phyloP scores from a whole-genome alignment of 2,329 filamentous ascomycete species.

The Ceratocystis smalleyi region DNA sequence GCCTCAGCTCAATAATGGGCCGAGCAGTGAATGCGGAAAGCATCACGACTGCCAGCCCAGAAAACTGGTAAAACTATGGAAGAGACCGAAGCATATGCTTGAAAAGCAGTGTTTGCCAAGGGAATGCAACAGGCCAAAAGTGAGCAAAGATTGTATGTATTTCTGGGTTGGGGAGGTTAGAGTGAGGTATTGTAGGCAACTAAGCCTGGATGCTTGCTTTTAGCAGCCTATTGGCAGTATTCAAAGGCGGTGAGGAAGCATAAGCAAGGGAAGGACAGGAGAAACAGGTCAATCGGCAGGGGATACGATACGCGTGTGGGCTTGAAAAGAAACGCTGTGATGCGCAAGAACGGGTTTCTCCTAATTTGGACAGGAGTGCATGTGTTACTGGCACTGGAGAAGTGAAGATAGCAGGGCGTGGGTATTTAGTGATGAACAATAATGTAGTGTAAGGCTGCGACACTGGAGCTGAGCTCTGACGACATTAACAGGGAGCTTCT shows the following conservation, averaged over 20 bases:
- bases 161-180: neutral
- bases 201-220: neutral
- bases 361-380: neutral
- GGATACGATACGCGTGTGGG: neutral
- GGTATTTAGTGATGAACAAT: neutral
- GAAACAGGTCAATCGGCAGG: neutral
- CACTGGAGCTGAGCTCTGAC: neutral
- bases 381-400: neutral
- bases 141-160: neutral
- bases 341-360: neutral
- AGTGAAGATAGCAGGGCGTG: neutral
- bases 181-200: neutral
- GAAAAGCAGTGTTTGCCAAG: neutral
- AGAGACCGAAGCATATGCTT: conserved; percentile 19
- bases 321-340: neutral
- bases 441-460: neutral
- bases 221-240: neutral
- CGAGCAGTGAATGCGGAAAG: conserved; percentile 94
- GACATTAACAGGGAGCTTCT: neutral
- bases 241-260: neutral
- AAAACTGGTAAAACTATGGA: conserved; percentile 21
- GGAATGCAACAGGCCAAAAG: neutral
- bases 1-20: conserved; percentile 90
- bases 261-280: neutral
- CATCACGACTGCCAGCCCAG: conserved; percentile 47